Percentiles rank a stretch among this genome's conserved stretches.
Conservation (phyloP, 768 basidiomycete genomes). For the Lactarius evosmus region DNA sequence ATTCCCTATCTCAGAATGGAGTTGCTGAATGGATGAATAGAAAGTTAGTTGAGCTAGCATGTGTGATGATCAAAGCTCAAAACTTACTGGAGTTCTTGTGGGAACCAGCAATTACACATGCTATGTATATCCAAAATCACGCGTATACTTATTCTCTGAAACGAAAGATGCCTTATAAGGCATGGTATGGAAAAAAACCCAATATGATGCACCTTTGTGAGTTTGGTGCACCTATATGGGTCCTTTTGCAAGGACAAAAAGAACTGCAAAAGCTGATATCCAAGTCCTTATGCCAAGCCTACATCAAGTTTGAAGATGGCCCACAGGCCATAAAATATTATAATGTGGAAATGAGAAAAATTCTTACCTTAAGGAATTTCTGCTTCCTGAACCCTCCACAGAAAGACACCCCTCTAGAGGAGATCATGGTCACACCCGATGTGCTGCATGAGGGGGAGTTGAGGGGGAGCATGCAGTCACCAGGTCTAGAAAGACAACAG, state of each 20-base stretch:
- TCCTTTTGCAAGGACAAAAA: not conserved
- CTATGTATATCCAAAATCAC: no score
- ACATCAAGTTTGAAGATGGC: not conserved
- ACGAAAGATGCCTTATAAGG: not conserved
- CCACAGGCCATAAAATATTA: not conserved
- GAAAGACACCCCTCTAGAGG: not conserved
- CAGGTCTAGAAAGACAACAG: no score
- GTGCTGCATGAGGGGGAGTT: no score
- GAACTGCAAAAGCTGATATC: not conserved
- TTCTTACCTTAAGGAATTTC: not conserved
- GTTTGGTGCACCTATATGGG: not conserved
- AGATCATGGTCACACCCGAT: no score
- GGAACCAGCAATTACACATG: not conserved
- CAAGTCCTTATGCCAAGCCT: not conserved
- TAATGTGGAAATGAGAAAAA: not conserved
- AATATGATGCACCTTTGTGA: not conserved
- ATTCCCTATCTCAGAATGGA: not conserved
- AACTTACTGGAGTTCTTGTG: not conserved
- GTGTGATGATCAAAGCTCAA: rapidly evolving
- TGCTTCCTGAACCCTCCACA: not conserved
- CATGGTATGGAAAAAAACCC: not conserved
- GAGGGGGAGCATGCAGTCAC: no score
- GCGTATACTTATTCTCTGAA: rapidly evolving
- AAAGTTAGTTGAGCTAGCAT: not conserved
- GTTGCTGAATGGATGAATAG: not conserved